Base-by-base conservation (phyloP, 495 filamentous ascomycete genomes). In the Penicillium malachiteum region DNA sequence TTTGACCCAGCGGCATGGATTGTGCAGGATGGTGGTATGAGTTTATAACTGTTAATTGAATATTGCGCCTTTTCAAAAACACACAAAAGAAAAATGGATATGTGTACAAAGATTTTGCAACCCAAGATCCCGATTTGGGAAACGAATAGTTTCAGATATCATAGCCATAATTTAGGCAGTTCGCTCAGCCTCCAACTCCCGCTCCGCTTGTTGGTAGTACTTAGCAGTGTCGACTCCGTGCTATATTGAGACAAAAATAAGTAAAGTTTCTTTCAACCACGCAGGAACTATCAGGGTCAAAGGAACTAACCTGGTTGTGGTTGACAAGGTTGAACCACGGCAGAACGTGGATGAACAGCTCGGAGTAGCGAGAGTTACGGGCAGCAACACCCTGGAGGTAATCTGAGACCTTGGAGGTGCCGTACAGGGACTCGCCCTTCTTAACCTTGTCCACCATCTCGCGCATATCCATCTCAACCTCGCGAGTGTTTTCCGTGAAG, bases 241-340 rank as follows among this genome's bases (percentile, higher is more conserved):
- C 81, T 96, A 17, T 40, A 63, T 7, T 17, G 30, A 21, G 46
- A 44, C n/a, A n/a, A 26, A 44, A 13, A 44, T 8, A 44, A 17
- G 13, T 14, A 44, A 44, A 26, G 21, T 2, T 26, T 26, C 21
- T 26, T 26, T 26, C 21, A 4, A 4, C 42, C 67, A 51, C 42
- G 46, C 4, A n/a, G 9, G 12, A 33, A 8, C 18, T 8, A 12
- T 31, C 16, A 26, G 21, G 21, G 4, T 2, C 21, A 4, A 26
- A 26, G 21, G 21, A 26, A 61, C 70, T 63, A 68, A 87, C 85
- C 73, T 87, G 91, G 62, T 84, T 87, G 75, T 98, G 94, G 71
- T 98, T 97, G 57, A 96, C 93, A 71, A 97, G 83, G 78, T 98
- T 98, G 78, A 95, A 89, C 94, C 91, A 96, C 16, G 94, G 94